phyloP scores from a whole-genome alignment of 2,329 filamentous ascomycete genomes.

The Lecanicillium sp. region DNA sequence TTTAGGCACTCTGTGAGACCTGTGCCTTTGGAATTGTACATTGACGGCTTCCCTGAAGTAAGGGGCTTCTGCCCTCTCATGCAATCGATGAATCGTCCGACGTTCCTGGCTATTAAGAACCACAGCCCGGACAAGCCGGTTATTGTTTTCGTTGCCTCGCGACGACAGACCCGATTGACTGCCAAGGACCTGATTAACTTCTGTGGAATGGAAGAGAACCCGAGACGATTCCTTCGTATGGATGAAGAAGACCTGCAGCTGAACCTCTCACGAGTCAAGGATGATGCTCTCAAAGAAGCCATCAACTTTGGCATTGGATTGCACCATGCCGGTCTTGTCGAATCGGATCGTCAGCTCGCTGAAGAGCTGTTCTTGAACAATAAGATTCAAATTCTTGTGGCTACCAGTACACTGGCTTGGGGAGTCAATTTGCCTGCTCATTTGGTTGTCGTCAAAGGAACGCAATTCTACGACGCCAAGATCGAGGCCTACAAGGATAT shows the following conservation, averaged over 20 bases:
- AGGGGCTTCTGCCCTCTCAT: constrained; percentile 94
- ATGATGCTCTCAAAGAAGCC: constrained; percentile 87
- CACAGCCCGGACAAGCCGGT: constrained; percentile 96
- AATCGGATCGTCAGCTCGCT: constrained; percentile 82
- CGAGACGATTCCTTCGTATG: constrained; percentile 86
- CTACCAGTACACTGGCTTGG: constrained; percentile 95
- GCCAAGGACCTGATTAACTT: constrained; percentile 95
- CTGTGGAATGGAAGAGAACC: constrained; percentile 97
- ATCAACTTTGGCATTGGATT: constrained; percentile 94
- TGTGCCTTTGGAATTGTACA: constrained; percentile 91
- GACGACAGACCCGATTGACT: constrained; percentile 87
- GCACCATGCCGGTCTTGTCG: constrained; percentile 93
- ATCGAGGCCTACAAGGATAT: constrained; percentile 97
- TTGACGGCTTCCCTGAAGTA: constrained; percentile 93
- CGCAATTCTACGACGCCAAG: constrained; percentile 96
- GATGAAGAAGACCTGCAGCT: constrained; percentile 87
- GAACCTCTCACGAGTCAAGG: constrained; percentile 84
- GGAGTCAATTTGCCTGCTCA: constrained; percentile 97
- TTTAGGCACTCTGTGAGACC: constrained; percentile 95
- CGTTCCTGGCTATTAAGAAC: constrained; percentile 91
- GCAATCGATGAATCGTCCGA: constrained; percentile 98
- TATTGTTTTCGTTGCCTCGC: constrained; percentile 95
- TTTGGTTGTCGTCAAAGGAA: constrained; percentile 94
- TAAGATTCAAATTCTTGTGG: constrained; percentile 94
- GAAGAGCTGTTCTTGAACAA: constrained; percentile 96